Conservation (phyloP, 2,329 filamentous ascomycete genomes). For the Cercospora canescens region DNA sequence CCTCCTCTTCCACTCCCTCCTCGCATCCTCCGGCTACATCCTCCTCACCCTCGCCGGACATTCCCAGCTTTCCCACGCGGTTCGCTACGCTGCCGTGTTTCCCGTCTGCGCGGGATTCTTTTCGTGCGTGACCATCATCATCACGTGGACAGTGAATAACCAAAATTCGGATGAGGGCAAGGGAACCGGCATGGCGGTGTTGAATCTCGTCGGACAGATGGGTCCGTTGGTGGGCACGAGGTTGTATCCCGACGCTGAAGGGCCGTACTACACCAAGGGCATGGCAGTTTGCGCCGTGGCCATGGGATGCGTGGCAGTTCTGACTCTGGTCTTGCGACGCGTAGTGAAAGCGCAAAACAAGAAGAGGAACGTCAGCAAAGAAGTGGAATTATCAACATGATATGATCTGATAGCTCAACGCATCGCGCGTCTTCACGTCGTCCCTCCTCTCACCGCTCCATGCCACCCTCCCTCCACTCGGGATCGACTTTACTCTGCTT, state of each 20-base stretch:
- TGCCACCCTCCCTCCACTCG: slow-evolving; percentile 36
- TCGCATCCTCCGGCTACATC: slow-evolving; percentile 59
- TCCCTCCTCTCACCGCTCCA: not conserved
- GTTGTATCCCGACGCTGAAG: slow-evolving; percentile 54
- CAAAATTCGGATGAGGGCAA: slow-evolving; percentile 68
- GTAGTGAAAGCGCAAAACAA: slow-evolving; percentile 40
- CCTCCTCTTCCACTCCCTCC: slow-evolving; percentile 67
- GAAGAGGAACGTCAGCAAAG: slow-evolving; percentile 2
- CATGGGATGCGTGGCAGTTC: slow-evolving; percentile 49
- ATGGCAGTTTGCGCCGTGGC: slow-evolving; percentile 53
- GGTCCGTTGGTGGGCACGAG: slow-evolving; percentile 64
- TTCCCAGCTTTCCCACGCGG: slow-evolving; percentile 31
- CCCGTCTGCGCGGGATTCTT: slow-evolving; percentile 81
- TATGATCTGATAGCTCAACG: not conserved
- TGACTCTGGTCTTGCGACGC: slow-evolving; percentile 46
- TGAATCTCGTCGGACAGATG: slow-evolving; percentile 80
- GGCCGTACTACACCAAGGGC: slow-evolving; percentile 50
- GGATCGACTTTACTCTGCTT: slow-evolving; percentile 70
- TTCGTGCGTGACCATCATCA: slow-evolving; percentile 77
- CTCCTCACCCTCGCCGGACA: slow-evolving; percentile 46
- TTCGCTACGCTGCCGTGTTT: slow-evolving; percentile 74
- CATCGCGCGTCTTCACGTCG: no score
- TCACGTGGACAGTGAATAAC: slow-evolving; percentile 89
- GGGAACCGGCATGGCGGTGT: slow-evolving; percentile 73
- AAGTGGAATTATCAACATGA: not conserved